A percentile compares a stretch with the other conserved stretches of the same genome.
Conservation (phyloP, 2,329 filamentous ascomycete species). For the Teratosphaeria zuluensis region DNA sequence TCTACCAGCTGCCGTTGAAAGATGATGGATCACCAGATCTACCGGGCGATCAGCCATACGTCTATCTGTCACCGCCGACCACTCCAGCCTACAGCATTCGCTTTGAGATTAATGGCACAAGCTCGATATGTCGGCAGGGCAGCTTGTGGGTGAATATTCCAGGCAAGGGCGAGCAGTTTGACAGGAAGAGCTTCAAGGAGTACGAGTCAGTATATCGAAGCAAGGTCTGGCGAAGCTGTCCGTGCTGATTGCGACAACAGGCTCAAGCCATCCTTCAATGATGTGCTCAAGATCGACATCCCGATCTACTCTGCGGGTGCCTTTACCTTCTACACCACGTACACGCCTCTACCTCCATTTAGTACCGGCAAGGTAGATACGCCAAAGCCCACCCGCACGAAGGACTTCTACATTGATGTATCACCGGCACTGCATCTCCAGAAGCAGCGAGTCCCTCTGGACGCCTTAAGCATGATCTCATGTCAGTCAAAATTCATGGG, state of each 20-base stretch:
- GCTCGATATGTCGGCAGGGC: slow-evolving; percentile 88
- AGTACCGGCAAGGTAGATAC: slow-evolving; percentile 45
- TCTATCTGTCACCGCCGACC: slow-evolving; percentile 74
- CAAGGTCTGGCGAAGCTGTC: background rate
- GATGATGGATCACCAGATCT: slow-evolving; percentile 89
- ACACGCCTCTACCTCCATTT: slow-evolving; percentile 74
- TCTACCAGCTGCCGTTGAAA: slow-evolving; percentile 83
- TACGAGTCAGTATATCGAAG: slow-evolving; percentile 59
- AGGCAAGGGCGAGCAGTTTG: slow-evolving; percentile 62
- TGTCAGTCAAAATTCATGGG: slow-evolving; percentile 98
- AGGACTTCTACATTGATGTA: slow-evolving; percentile 86
- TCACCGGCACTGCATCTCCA: slow-evolving; percentile 70
- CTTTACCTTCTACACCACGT: slow-evolving; percentile 91
- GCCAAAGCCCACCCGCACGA: slow-evolving; percentile 49
- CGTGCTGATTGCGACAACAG: slow-evolving; percentile 37
- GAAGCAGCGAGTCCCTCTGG: slow-evolving; percentile 64
- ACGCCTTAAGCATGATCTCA: slow-evolving; percentile 85
- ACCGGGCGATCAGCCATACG: slow-evolving; percentile 62
- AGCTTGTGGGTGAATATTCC: slow-evolving; percentile 97
- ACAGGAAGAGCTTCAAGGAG: slow-evolving; percentile 69
- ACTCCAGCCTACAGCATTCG: slow-evolving; percentile 67
- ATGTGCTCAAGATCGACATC: slow-evolving; percentile 79
- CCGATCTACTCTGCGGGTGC: slow-evolving; percentile 75
- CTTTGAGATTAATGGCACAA: slow-evolving; percentile 88
- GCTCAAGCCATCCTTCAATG: slow-evolving; percentile 84